Evolutionary conservation across 78 protist genomes (phyloP), one percentile per base, ranked within the genome.

Genomic region (Chrysochromulina parva): DNA sequence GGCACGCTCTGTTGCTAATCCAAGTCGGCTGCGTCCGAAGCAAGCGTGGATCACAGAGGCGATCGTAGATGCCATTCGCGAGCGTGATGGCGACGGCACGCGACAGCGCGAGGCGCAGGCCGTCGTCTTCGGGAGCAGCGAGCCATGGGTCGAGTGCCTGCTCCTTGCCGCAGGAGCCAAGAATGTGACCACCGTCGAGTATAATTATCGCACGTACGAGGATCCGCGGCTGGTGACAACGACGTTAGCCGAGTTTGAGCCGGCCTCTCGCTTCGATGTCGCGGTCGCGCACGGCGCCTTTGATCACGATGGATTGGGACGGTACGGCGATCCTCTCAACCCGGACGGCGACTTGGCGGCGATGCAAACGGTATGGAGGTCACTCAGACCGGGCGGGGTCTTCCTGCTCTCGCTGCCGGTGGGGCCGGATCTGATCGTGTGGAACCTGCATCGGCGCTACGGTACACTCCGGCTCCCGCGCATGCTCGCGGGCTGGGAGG

Each of bases 291-390:
- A 6, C 48, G 24, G 71, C 14, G 50, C 89, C 74, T 78, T 90
- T 26, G 93, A 93, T 7, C 94, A 93, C 90, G 94, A 93, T 76
- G 94, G 94, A 1, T 90, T 93, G 16, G 94, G 94, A 3, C 92
- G 94, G 50, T 93, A 93, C 85, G 94, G 94, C 69, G 94, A 93
- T 69, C 92, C 93, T 5, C 57, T 90, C 26, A 11, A 89, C 5
- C 93, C 93, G 6, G 19, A n/a, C n/a, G 94, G 85, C 74, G 94
- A 93, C 50, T 20, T 93, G 7, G 6, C 0, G 50, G 90, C 94
- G 53, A 85, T 93, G 91, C 38, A 17, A 26, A 24, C 6, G 57
- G 47, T 14, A 20, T 26, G 38, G 28, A 54, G 81, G 17, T 0
- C 48, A 52, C 81, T 88, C n/a, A 4, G 38, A 47, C 86, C 88